Evolutionary conservation across 2,329 filamentous ascomycete species (phyloP).

Genomic region (Madurella fahalii): DNA sequence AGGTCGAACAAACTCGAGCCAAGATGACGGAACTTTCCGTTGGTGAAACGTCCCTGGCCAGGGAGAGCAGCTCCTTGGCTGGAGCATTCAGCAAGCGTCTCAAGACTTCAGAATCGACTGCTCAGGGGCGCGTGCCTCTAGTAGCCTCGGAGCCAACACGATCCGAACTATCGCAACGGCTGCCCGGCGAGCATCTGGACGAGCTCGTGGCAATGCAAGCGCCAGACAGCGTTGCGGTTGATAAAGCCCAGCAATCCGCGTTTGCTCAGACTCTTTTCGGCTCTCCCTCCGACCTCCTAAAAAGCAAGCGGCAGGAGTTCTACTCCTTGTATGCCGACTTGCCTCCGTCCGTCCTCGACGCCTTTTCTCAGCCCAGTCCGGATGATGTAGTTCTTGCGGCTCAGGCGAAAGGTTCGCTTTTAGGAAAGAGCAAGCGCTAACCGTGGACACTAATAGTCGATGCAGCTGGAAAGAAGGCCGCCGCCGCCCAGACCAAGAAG

Average conservation of each 20-base stretch:
- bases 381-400: constrained; percentile 85
- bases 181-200: background rate
- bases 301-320: constrained; percentile 28
- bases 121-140: constrained; percentile 17
- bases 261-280: constrained; percentile 54
- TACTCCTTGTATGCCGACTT: constrained; percentile 47
- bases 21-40: constrained; percentile 25
- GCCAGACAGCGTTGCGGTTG: constrained; percentile 12
- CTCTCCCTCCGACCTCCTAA: constrained; percentile 28
- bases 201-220: constrained; percentile 29
- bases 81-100: constrained; percentile 25
- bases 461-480: constrained; percentile 49
- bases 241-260: constrained; percentile 43
- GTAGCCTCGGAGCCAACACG: constrained; percentile 11
- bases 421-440: constrained; percentile 46
- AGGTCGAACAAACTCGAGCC: constrained; percentile 28
- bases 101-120: constrained; percentile 19
- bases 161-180: constrained; percentile 4
- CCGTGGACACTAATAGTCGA: constrained; percentile 47
- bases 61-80: constrained; percentile 29
- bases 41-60: constrained; percentile 15
- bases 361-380: constrained; percentile 82
- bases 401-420: constrained; percentile 81
- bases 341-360: constrained; percentile 49
- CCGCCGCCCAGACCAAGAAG: constrained; percentile 38